Evolutionary conservation across 139 green algal genomes (phyloP), one percentile per base, ranked within the genome.

Genomic region (Gonium pectorale): DNA sequence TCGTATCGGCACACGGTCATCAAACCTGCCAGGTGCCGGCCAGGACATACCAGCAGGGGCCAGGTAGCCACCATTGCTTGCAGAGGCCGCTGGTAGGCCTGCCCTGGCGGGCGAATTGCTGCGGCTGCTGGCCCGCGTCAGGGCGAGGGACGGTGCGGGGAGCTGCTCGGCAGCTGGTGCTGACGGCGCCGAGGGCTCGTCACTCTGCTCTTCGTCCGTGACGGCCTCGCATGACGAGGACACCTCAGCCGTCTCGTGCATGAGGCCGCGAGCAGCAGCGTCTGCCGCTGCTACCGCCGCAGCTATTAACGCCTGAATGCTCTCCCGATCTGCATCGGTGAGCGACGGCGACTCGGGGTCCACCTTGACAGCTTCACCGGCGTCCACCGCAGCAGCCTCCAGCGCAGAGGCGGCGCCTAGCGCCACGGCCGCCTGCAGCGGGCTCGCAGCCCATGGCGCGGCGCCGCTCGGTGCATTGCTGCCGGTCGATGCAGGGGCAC

Each of bases 261-360:
- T 7, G 29, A 38, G 27, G 54, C 54, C 54, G 5, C 17, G 27
- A 6, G 63, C 63, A 17, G 15, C 7, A 3, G 54, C 51, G 26
- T 81, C 73, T 5, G 54, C 54, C 27, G 73, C 73, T 17, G 54
- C 74, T 29, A 82, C 3, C 9, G 74, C 74, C 40, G 66, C 74
- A 27, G 74, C 49, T 21, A 82, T 59, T 40, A 82, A 41, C 35
- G 59, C 31, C n/a, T 59, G 27, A 56, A 82, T 24, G 22, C 60
- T 41, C 41, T 71, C 40, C 35, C 54, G 37, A 7, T 81, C 73
- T 26, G 8, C 54, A 19, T 69, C 54, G 2, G 38, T 70, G 38
- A 81, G 17, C 31, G 59, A 31, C 38, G 44, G 51, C 26, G 7
- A 11, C 56, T 70, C 38, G 1, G 43, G 33, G 4, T 26, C 33